Evolutionary conservation across 1,284 basidiomycete species (phyloP).

Genomic region (Irpex sp.): DNA sequence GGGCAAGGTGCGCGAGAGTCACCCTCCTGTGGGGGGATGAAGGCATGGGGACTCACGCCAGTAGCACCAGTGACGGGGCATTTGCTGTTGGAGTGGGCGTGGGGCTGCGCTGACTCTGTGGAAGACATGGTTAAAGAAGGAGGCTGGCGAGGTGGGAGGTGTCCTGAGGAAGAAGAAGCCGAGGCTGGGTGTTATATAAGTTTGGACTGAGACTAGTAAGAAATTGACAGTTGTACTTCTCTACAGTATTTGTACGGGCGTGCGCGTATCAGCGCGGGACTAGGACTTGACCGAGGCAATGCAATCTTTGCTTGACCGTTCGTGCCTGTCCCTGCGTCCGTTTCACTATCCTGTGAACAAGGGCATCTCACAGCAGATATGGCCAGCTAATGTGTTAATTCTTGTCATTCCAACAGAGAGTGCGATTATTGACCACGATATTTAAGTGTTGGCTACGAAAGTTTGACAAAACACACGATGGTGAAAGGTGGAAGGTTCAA

Average conservation of each 20-base stretch:
- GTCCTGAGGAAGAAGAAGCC: neutral
- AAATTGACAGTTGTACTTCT: neutral
- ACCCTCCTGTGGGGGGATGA: conserved; percentile 13
- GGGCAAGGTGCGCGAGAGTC: conserved; percentile 43
- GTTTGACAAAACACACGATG: neutral
- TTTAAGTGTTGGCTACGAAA: neutral
- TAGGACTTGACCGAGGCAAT: neutral
- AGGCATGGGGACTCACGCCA: conserved; percentile 17
- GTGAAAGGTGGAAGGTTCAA: neutral
- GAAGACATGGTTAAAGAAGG: neutral
- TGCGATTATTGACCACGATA: neutral
- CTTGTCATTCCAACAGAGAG: neutral
- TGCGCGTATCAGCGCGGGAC: neutral
- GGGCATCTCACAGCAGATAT: no score
- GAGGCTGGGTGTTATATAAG: neutral
- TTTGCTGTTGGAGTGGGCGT: conserved; percentile 3
- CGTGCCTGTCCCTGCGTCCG: neutral
- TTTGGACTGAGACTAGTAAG: neutral
- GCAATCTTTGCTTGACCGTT: neutral
- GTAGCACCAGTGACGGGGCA: conserved; percentile 8
- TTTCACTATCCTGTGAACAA: neutral
- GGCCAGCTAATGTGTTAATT: neutral
- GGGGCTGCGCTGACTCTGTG: neutral
- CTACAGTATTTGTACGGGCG: neutral
- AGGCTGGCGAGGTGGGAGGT: neutral